Evolutionary conservation across 352 stramenopile species (phyloP).

Genomic region (Phytophthora pisi): DNA sequence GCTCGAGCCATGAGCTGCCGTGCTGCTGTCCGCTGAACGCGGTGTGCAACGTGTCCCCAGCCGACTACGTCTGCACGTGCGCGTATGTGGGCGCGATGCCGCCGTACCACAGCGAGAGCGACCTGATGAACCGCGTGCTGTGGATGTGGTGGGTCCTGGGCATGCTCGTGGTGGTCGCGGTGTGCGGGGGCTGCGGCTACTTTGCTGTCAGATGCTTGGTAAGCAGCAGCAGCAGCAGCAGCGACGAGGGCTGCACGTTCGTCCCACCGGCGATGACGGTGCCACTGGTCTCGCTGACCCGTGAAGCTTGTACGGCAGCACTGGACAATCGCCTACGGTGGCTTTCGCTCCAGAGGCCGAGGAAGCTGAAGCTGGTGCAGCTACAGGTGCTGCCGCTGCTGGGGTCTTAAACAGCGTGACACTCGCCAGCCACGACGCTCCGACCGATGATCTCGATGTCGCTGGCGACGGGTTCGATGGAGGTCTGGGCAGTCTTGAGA

Average conservation of each 20-base stretch:
- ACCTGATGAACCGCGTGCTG: constrained; percentile 24
- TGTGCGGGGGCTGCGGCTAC: constrained; percentile 9
- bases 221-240: neutral
- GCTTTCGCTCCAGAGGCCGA: neutral
- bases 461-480: constrained; percentile 17
- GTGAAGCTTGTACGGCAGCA: neutral
- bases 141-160: constrained; percentile 26
- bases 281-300: neutral
- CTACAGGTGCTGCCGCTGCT: neutral
- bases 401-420: neutral
- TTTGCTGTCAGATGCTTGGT: constrained; percentile 8
- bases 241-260: neutral
- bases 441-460: neutral
- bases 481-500: constrained; percentile 17
- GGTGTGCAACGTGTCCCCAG: constrained; percentile 27
- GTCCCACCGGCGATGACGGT: neutral
- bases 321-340: neutral
- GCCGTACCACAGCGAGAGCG: constrained; percentile 20
- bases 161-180: constrained; percentile 1
- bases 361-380: neutral
- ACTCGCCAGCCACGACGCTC: neutral
- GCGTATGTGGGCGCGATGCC: constrained; percentile 22
- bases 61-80: constrained; percentile 32
- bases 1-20: constrained; percentile 17
- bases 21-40: constrained; percentile 35